phyloP scores from a whole-genome alignment of 2,329 filamentous ascomycete species.

The Hyphodiscus sp. region DNA sequence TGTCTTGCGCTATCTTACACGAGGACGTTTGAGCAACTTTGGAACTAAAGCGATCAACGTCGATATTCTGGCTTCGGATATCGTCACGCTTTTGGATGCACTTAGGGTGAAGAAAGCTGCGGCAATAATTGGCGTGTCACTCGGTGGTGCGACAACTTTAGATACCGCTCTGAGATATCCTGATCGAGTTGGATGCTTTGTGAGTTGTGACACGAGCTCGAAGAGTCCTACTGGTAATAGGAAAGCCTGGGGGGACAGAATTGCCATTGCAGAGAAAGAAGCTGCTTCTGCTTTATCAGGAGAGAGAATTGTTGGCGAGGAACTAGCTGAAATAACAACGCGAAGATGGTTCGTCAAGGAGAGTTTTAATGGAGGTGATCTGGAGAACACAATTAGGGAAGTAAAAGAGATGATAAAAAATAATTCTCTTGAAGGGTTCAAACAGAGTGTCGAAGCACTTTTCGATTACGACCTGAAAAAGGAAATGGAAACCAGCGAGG shows the following conservation, averaged over 20 bases:
- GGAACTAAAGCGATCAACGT: conserved; percentile 23
- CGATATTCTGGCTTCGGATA: conserved; percentile 61
- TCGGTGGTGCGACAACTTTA: conserved; percentile 74
- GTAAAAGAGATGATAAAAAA: conserved; percentile 63
- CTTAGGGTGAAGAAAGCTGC: conserved; percentile 63
- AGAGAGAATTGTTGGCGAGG: conserved; percentile 52
- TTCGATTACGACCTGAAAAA: conserved; percentile 64
- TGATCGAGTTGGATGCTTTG: conserved; percentile 49
- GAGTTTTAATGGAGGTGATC: conserved; percentile 46
- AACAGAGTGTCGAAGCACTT: conserved; percentile 60
- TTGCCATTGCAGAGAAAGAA: conserved; percentile 57
- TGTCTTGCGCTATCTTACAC: conserved; percentile 70
- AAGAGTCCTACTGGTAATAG: conserved; percentile 67
- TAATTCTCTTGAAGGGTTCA: conserved; percentile 67
- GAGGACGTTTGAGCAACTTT: conserved; percentile 41
- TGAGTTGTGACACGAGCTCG: conserved; percentile 75
- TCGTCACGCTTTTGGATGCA: conserved; percentile 58
- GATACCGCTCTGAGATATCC: conserved; percentile 66
- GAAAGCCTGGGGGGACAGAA: conserved; percentile 72
- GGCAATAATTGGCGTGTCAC: conserved; percentile 67
- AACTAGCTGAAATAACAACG: conserved; percentile 65
- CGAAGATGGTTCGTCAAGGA: conserved; percentile 65
- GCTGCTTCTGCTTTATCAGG: conserved; percentile 35
- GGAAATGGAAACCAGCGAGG: conserved; percentile 45
- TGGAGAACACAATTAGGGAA: conserved; percentile 43